Base-by-base conservation (phyloP, 148 eudicot genomes). In the Silene latifolia region DNA sequence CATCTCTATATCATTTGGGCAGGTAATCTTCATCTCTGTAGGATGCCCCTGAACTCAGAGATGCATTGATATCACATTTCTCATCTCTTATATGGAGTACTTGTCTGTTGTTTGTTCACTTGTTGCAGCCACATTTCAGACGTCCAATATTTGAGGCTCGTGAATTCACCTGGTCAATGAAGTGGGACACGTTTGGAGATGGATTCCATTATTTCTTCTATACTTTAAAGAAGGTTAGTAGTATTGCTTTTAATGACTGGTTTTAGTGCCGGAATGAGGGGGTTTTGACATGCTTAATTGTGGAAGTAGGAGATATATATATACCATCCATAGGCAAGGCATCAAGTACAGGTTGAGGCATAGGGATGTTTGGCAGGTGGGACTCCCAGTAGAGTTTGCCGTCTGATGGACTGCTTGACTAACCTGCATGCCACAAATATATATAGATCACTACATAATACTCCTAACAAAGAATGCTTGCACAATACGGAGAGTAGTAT, bases 151-250 rank as follows among this genome's bases (percentile, higher is more conserved):
- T 91, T 86, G 81, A 77, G 74, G 88, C 87, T 76, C 87, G 87
- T 5, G 83, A 81, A 63, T 95, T 95, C 75, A 89, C 90, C 35
- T 95, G 98, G 98, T 89, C 98, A 7, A 74, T 90, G 79, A 95
- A 90, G 58, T 95, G 89, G 85, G 82, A 72, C 63, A 95, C 97
- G 24, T 95, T 95, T 87, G 98, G 98, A 8, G 93, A 92, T 73
- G 96, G 91, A 82, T 95, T 95, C 80, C 98, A 95, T 73, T 95
- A 90, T 85, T 95, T 92, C 87, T 87, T 95, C 84, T 95, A 95
- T 56, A 82, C 90, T 70, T 70, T 95, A 65, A 89, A 82, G 82
- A 95, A 95, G 97, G 98, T 92, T 78, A 42, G 90, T 75, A 18
- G 87, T 80, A 71, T 18, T 57, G 63, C 29, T 51, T 74, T 1